Percentiles rank a stretch among this genome's conserved stretches.
These are phyloP conservation scores for Aureobasidium zeae DNA, from an alignment of 2,329 filamentous ascomycete species.

Conservation along the genomic window DNA sequence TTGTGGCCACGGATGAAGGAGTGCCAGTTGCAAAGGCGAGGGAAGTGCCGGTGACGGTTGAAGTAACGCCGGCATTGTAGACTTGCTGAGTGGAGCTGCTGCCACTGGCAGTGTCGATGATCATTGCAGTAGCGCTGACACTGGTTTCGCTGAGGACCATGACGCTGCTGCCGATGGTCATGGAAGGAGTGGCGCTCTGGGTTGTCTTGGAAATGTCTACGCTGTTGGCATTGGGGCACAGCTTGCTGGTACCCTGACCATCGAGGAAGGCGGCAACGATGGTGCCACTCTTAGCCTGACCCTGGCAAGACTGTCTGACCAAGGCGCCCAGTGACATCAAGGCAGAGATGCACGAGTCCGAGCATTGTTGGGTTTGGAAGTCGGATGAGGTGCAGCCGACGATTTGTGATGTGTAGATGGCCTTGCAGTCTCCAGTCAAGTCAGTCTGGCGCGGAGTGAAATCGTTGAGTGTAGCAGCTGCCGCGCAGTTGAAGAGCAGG, in stretches of 20 bases:
- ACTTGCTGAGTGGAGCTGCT: not conserved
- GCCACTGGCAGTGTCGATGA: constrained; percentile 15
- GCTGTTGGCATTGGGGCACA: constrained; percentile 31
- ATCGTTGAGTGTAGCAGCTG: constrained; percentile 36
- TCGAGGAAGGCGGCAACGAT: constrained; percentile 37
- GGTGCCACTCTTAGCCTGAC: constrained; percentile 29
- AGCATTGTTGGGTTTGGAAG: constrained; percentile 29
- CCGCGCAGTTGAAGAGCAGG: constrained; percentile 9
- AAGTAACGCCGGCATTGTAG: not conserved
- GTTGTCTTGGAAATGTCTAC: constrained; percentile 15
- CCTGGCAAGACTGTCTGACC: constrained; percentile 29
- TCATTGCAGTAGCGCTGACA: constrained; percentile 2
- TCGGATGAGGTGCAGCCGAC: constrained; percentile 33
- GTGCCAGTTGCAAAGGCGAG: constrained; percentile 9
- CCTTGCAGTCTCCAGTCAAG: constrained; percentile 32
- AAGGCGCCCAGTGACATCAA: constrained; percentile 28
- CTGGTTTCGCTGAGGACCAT: constrained; percentile 1
- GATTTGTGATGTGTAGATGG: constrained; percentile 35
- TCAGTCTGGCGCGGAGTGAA: constrained; percentile 36
- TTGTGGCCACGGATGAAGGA: constrained; percentile 6
- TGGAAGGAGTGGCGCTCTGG: constrained; percentile 13
- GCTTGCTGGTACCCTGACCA: constrained; percentile 29
- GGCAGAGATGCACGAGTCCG: constrained; percentile 32
- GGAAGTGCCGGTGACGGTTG: constrained; percentile 1
- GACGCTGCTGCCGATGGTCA: constrained; percentile 14